A percentile compares a stretch with the other conserved stretches of the same genome.
phyloP scores from a whole-genome alignment of 2,329 filamentous ascomycete species.

The Decorospora gaudefroyi region DNA sequence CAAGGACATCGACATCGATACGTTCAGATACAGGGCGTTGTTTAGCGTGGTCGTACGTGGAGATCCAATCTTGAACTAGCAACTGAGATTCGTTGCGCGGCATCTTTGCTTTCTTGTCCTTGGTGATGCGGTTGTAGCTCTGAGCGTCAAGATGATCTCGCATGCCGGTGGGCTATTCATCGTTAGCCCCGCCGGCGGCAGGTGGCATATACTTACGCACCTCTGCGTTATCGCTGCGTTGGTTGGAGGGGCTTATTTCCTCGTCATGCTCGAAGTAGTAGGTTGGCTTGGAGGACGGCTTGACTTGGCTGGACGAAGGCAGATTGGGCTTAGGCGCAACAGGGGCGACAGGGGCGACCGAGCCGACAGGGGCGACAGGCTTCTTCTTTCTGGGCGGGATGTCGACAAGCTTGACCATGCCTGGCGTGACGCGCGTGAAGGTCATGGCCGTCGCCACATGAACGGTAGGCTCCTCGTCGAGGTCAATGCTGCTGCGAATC shows the following conservation, averaged over 20 bases:
- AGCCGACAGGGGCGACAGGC: neutral
- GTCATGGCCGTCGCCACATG: slow-evolving; percentile 18
- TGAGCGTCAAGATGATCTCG: neutral
- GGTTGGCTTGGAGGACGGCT: neutral
- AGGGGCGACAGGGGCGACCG: neutral
- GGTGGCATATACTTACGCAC: slow-evolving; percentile 5
- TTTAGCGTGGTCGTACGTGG: slow-evolving; percentile 17
- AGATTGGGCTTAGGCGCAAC: neutral
- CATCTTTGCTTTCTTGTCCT: slow-evolving; percentile 16
- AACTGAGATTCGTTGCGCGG: slow-evolving; percentile 17
- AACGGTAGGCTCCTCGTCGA: slow-evolving; percentile 27
- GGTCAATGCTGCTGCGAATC: slow-evolving; percentile 23
- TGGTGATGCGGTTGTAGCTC: slow-evolving; percentile 3
- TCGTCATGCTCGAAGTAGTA: slow-evolving; percentile 6
- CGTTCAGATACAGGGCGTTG: slow-evolving; percentile 25
- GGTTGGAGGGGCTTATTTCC: slow-evolving; percentile 5
- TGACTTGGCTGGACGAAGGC: neutral
- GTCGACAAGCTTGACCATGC: slow-evolving; percentile 30
- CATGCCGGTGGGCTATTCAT: neutral
- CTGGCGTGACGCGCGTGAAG: slow-evolving; percentile 18
- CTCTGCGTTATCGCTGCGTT: slow-evolving; percentile 3
- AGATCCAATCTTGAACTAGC: slow-evolving; percentile 26
- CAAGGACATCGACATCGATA: slow-evolving; percentile 25
- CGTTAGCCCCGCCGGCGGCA: slow-evolving; percentile 1
- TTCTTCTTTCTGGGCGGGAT: slow-evolving; percentile 22